A percentile compares a stretch with the other conserved stretches of the same genome.
Evolutionary conservation across 805 yeast genomes (phyloP).

Genomic region (Monosporozyma aerobia): DNA sequence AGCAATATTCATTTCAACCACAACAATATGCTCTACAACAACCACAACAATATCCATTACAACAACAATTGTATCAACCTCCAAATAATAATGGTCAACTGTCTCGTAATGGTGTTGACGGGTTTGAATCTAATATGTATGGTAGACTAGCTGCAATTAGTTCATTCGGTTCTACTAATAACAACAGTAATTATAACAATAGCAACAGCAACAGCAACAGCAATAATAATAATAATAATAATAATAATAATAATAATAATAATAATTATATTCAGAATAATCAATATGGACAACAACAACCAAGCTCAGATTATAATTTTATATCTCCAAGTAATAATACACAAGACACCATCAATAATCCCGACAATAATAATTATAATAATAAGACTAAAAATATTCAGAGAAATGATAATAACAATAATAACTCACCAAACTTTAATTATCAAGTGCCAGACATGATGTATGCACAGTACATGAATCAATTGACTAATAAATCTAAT

Average conservation of each 20-base stretch:
- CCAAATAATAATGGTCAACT: too few relatives aligned
- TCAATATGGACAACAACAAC: not conserved
- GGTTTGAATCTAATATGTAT: too few relatives aligned
- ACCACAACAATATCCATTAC: too few relatives aligned
- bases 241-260: not conserved
- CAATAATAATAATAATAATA: not conserved
- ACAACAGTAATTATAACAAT: too few relatives aligned
- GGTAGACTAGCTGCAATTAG: too few relatives aligned
- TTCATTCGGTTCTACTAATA: too few relatives aligned
- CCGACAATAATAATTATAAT: slow-evolving; percentile 3
- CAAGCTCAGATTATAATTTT: not conserved
- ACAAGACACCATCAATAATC: not conserved
- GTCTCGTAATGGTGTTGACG: too few relatives aligned
- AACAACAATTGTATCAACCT: too few relatives aligned
- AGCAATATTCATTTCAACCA: too few relatives aligned
- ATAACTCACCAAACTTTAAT: slow-evolving; percentile 3
- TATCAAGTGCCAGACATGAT: slow-evolving; percentile 28
- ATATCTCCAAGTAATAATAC: not conserved
- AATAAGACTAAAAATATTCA: slow-evolving; percentile 2
- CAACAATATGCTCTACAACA: too few relatives aligned
- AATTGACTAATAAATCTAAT: slow-evolving; percentile 25
- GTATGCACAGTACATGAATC: slow-evolving; percentile 28
- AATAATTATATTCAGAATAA: not conserved
- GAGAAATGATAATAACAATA: not conserved
- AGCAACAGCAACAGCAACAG: too few relatives aligned